A percentile compares a stretch with the other conserved stretches of the same genome.
These are phyloP conservation scores for Syzygium aromaticum DNA, from an alignment of 345 rosid genomes.

Conservation along the genomic window DNA sequence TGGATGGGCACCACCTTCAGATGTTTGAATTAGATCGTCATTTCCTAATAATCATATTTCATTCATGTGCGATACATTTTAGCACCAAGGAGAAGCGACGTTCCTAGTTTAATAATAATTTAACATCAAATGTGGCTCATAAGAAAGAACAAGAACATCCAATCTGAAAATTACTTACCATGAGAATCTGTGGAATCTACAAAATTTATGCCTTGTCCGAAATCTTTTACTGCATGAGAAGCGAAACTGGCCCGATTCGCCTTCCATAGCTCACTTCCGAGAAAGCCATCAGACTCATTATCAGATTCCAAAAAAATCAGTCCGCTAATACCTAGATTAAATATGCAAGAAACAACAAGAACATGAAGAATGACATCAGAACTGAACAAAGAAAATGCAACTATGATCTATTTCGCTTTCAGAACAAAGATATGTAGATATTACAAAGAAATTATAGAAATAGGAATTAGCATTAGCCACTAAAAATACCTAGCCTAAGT, in stretches of 20 bases:
- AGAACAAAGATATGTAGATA: not conserved
- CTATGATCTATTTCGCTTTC: not conserved
- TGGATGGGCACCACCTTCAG: not conserved
- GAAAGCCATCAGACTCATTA: slow-evolving; percentile 30
- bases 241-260: slow-evolving; percentile 16
- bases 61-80: not conserved
- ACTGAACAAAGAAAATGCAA: not conserved
- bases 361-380: not conserved
- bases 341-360: not conserved
- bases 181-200: slow-evolving; percentile 4
- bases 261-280: slow-evolving; percentile 15
- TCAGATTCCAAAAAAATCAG: slow-evolving; percentile 66
- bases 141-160: not conserved
- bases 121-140: not conserved
- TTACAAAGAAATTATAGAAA: not conserved
- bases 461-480: not conserved
- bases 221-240: slow-evolving; percentile 14
- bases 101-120: not conserved
- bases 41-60: slow-evolving; percentile 23
- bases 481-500: not conserved
- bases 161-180: slow-evolving; percentile 20
- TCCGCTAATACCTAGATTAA: slow-evolving; percentile 32
- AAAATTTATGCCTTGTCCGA: slow-evolving; percentile 12
- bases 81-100: not conserved
- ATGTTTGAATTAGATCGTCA: slow-evolving; percentile 10